These are phyloP conservation scores for Skeletonema marinoi DNA, from an alignment of 108 stramenopile genomes.

Conservation along the genomic window DNA sequence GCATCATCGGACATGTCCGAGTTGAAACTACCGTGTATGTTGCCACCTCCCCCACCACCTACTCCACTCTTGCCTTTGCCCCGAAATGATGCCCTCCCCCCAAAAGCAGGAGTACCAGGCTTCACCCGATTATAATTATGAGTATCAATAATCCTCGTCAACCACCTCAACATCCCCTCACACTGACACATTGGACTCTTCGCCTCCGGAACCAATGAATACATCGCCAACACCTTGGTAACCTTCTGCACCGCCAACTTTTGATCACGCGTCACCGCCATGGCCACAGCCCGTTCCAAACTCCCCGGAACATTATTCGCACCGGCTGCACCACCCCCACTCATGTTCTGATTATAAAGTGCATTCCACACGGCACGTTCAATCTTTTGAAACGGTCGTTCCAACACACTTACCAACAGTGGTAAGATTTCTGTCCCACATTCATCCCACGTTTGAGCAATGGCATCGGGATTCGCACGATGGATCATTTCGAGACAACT, in stretches of 20 bases:
- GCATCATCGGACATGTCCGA: neutral
- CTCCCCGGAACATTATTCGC: conserved; percentile 32
- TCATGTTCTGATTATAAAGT: conserved; percentile 24
- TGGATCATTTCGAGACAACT: conserved; percentile 63
- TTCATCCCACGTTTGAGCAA: conserved; percentile 59
- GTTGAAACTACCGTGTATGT: neutral
- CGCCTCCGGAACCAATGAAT: conserved; percentile 56
- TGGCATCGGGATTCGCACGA: conserved; percentile 54
- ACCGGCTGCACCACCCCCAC: neutral
- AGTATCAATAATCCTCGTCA: conserved; percentile 57
- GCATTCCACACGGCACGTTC: conserved; percentile 35
- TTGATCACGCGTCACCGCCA: conserved; percentile 46
- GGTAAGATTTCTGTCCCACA: conserved; percentile 51
- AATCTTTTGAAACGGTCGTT: conserved; percentile 50
- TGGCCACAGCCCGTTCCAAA: conserved; percentile 44
- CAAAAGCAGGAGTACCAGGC: conserved; percentile 40
- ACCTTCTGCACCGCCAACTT: conserved; percentile 61
- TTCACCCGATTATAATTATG: conserved; percentile 51
- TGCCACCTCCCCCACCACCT: neutral
- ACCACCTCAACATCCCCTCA: conserved; percentile 44
- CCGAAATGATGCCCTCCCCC: conserved; percentile 19
- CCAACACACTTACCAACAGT: conserved; percentile 49
- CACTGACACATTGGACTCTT: conserved; percentile 55
- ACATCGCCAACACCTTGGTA: conserved; percentile 59
- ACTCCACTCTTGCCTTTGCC: neutral